phyloP scores from a whole-genome alignment of 2,329 filamentous ascomycete genomes.

The Claviceps sp. region DNA sequence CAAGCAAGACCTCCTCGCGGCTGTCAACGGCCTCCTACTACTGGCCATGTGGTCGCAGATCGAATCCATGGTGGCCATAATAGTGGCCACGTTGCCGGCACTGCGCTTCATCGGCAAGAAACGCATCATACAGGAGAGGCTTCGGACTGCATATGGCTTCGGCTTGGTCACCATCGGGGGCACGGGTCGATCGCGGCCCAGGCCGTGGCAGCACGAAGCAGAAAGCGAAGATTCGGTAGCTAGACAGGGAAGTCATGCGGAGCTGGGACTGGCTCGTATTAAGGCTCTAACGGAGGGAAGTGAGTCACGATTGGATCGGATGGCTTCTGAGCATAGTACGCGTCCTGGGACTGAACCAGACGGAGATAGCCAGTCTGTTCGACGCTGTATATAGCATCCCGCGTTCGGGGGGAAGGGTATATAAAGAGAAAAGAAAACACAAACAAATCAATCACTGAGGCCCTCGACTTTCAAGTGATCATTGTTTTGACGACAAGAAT shows the following conservation, averaged over 20 bases:
- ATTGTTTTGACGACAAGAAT: too few relatives aligned
- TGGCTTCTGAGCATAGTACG: not conserved
- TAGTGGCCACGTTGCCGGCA: not conserved
- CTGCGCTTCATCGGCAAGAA: not conserved
- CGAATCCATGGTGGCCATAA: not conserved
- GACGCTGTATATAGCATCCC: not conserved
- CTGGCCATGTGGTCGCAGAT: not conserved
- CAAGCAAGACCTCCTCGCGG: not conserved
- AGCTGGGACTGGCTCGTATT: not conserved
- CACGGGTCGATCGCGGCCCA: not conserved
- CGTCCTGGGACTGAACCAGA: not conserved
- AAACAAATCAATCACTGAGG: too few relatives aligned
- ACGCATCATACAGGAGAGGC: not conserved
- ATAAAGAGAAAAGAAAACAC: too few relatives aligned
- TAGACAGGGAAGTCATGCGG: not conserved
- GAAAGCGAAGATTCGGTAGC: not conserved
- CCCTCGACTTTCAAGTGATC: too few relatives aligned
- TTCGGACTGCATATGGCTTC: not conserved
- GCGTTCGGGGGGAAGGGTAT: not conserved
- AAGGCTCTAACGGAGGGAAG: not conserved
- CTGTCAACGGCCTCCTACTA: not conserved
- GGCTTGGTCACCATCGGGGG: not conserved
- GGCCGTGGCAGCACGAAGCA: not conserved
- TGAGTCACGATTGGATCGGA: not conserved
- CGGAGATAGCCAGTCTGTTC: not conserved